Percentiles rank a stretch among this genome's conserved stretches.
Conservation (phyloP, 768 basidiomycete genomes). For the Amanita rimosa region DNA sequence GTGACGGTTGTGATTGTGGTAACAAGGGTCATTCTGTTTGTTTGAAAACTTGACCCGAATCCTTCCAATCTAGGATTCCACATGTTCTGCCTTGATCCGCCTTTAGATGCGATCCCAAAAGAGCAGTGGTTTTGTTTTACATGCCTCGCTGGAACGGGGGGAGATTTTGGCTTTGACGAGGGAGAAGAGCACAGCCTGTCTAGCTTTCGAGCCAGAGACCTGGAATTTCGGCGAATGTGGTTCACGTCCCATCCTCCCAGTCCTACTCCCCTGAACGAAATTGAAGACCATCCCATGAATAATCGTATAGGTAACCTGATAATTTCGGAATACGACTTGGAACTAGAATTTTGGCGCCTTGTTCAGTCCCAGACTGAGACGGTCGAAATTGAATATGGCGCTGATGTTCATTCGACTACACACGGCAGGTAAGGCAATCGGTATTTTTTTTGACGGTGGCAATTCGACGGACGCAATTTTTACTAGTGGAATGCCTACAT, state of each 20-base stretch:
- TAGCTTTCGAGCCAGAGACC: slow-evolving; percentile 86
- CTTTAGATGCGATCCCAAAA: slow-evolving; percentile 73
- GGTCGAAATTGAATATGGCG: slow-evolving; percentile 98
- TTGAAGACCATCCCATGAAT: slow-evolving; percentile 34
- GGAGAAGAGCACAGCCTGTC: slow-evolving; percentile 91
- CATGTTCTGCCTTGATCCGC: slow-evolving; percentile 94
- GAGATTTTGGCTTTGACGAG: slow-evolving; percentile 97
- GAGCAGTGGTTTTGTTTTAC: slow-evolving; percentile 95
- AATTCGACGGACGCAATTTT: slow-evolving; percentile 2
- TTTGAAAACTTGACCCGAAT: neutral
- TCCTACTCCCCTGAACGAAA: slow-evolving; percentile 17
- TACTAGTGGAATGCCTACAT: slow-evolving; percentile 83
- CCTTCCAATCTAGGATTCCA: slow-evolving; percentile 64
- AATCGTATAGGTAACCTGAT: slow-evolving; percentile 45
- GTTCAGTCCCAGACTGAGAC: slow-evolving; percentile 85
- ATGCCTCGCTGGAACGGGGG: slow-evolving; percentile 84
- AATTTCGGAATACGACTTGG: slow-evolving; percentile 87
- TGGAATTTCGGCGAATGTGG: slow-evolving; percentile 84
- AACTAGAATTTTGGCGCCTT: slow-evolving; percentile 94
- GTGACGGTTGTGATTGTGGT: slow-evolving; percentile 37
- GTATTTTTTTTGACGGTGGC: neutral
- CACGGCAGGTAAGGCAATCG: slow-evolving; percentile 75
- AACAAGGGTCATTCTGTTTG: slow-evolving; percentile 4
- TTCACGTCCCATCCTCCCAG: slow-evolving; percentile 67
- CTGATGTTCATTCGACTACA: slow-evolving; percentile 94